These are phyloP conservation scores for Corylus americana DNA, from an alignment of 306 rosid genomes.

Conservation along the genomic window DNA sequence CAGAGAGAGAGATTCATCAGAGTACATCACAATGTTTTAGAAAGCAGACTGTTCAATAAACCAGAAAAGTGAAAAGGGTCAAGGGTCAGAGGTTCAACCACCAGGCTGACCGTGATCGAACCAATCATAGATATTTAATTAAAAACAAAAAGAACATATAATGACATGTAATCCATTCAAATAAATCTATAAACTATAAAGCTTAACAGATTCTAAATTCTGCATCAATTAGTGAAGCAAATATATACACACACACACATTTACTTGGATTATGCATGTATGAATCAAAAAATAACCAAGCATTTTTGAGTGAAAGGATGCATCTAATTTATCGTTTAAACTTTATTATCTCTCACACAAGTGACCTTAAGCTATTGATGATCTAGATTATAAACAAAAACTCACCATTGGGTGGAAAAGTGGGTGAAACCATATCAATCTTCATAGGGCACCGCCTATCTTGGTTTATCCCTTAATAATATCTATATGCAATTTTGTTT, in stretches of 20 bases:
- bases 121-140: background rate
- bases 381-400: background rate
- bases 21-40: slow-evolving; percentile 10
- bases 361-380: background rate
- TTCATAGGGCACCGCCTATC: background rate
- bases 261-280: background rate
- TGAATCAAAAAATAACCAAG: background rate
- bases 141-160: background rate
- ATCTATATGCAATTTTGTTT: background rate
- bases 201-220: background rate
- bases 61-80: background rate
- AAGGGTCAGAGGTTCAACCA: background rate
- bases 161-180: background rate
- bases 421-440: background rate
- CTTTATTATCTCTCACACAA: background rate
- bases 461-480: background rate
- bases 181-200: background rate
- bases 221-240: background rate
- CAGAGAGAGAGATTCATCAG: background rate
- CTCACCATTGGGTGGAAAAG: background rate
- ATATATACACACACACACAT: background rate
- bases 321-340: background rate
- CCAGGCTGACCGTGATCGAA: background rate
- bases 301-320: background rate
- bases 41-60: background rate